A percentile compares a stretch with the other conserved stretches of the same genome.
Conservation (phyloP, 305 asterid genomes). For the Solanum hybrid region DNA sequence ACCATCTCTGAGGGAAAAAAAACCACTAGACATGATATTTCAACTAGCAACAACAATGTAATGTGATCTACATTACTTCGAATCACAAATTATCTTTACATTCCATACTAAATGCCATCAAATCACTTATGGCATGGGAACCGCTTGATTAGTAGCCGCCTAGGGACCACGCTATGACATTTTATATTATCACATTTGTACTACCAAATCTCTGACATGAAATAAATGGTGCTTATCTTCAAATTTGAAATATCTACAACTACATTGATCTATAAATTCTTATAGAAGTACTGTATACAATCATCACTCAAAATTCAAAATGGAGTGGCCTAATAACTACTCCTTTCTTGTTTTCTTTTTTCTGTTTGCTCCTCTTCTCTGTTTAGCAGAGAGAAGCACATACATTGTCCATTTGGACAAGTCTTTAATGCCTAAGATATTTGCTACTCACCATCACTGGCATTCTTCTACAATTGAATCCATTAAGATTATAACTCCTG, state of each 20-base stretch:
- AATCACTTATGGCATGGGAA: background rate
- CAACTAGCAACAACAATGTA: background rate
- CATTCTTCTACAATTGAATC: conserved; percentile 26
- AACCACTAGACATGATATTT: background rate
- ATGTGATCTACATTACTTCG: background rate
- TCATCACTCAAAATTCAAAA: background rate
- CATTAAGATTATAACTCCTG: background rate
- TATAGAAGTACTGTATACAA: background rate
- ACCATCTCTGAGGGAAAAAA: background rate
- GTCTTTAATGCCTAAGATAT: conserved; percentile 26
- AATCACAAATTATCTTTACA: background rate
- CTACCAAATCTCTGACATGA: background rate
- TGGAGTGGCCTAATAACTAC: background rate
- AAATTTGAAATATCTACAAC: background rate
- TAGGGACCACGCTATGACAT: background rate
- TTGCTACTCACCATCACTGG: conserved; percentile 27
- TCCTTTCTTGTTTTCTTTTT: background rate
- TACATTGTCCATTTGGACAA: conserved; percentile 46
- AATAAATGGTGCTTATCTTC: background rate
- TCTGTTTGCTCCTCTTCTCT: background rate
- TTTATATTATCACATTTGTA: background rate
- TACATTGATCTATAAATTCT: background rate
- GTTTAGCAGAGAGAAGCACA: background rate
- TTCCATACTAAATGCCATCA: background rate
- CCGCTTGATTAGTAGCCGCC: background rate